Conservation (phyloP, 2,329 filamentous ascomycete genomes). For the Helicocarpus griseus region DNA sequence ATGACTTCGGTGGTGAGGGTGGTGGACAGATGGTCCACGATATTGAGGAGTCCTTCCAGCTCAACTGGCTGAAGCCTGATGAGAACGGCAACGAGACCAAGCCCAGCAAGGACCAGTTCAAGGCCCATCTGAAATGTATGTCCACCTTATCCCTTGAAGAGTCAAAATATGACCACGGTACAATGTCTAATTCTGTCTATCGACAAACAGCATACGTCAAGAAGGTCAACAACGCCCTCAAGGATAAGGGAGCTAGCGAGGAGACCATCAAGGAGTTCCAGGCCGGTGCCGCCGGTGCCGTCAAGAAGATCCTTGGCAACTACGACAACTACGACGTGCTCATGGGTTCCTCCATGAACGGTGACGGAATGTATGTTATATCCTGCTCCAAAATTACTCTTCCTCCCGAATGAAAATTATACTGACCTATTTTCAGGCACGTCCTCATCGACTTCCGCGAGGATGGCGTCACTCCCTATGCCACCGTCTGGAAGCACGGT, state of each 20-base stretch:
- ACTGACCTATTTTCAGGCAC: conserved; percentile 45
- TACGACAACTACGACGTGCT: conserved; percentile 97
- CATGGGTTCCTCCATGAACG: conserved; percentile 85
- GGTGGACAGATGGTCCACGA: conserved; percentile 65
- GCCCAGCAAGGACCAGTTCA: conserved; percentile 73
- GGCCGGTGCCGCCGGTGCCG: conserved; percentile 59
- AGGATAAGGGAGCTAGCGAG: conserved; percentile 51
- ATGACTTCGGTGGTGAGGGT: conserved; percentile 56
- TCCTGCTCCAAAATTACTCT: not conserved
- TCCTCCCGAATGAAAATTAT: not conserved
- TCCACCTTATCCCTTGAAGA: too few relatives aligned
- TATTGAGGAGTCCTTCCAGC: conserved; percentile 84
- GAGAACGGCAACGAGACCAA: conserved; percentile 24
- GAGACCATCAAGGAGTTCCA: conserved; percentile 71
- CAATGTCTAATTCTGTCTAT: too few relatives aligned
- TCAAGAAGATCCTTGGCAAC: conserved; percentile 77
- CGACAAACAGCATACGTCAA: conserved; percentile 75
- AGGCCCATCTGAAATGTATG: conserved; percentile 75
- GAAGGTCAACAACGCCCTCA: conserved; percentile 63
- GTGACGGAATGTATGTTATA: conserved; percentile 76
- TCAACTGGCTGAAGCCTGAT: conserved; percentile 49
- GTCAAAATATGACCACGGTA: too few relatives aligned
- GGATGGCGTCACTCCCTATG: conserved; percentile 82
- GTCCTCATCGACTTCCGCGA: conserved; percentile 96
- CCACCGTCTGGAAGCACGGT: conserved; percentile 93